phyloP scores from a whole-genome alignment of 2,329 filamentous ascomycete genomes.

The Cryphonectria naterciae region DNA sequence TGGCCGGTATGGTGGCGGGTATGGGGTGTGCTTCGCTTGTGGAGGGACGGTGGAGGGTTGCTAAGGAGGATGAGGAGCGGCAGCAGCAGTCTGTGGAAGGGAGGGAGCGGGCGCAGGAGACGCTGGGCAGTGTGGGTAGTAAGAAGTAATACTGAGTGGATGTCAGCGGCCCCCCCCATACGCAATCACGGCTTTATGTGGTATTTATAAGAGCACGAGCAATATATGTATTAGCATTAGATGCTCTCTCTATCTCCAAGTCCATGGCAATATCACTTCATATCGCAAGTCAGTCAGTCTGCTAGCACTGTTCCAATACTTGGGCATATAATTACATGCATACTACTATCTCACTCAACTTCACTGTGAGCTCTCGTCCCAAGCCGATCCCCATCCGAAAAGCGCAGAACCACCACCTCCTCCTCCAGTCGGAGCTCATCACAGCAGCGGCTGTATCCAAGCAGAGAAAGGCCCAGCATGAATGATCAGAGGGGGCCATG shows the following conservation, averaged over 20 bases:
- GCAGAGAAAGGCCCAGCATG: not conserved
- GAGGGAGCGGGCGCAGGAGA: not conserved
- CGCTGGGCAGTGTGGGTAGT: not conserved
- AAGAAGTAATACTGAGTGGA: not conserved
- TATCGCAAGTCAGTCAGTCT: not conserved
- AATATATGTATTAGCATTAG: not conserved
- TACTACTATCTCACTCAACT: not conserved
- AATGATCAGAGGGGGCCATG: not conserved
- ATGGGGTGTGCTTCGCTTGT: constrained; percentile 45
- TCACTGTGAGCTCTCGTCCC: not conserved
- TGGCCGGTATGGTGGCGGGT: constrained; percentile 56
- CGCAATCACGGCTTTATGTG: not conserved
- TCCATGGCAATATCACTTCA: not conserved
- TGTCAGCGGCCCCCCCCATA: not conserved
- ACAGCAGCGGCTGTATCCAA: not conserved
- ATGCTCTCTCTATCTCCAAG: not conserved
- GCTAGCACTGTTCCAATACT: not conserved
- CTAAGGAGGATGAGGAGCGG: constrained; percentile 13
- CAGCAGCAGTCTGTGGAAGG: not conserved
- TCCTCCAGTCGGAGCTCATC: not conserved
- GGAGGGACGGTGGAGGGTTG: constrained; percentile 37
- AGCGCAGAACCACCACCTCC: not conserved
- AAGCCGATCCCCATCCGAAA: too few relatives aligned
- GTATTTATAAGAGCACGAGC: not conserved
- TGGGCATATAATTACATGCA: not conserved